A percentile compares a stretch with the other conserved stretches of the same genome.
Conservation (phyloP, 2,329 filamentous ascomycete species). For the Thermothelomyces thermophilus region DNA sequence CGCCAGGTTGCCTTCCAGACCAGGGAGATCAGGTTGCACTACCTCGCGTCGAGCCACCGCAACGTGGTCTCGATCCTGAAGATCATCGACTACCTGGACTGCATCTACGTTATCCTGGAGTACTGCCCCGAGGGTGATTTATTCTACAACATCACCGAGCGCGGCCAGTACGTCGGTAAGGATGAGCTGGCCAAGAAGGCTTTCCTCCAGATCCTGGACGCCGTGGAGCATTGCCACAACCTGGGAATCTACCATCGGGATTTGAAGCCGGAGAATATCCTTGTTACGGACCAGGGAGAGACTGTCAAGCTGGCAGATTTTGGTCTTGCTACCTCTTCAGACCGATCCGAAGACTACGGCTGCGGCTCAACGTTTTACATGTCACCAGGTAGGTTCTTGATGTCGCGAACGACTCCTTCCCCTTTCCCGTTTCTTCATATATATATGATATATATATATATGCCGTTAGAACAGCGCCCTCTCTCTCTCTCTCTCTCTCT, state of each 20-base stretch:
- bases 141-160: conserved; percentile 95
- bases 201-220: conserved; percentile 93
- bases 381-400: conserved; percentile 78
- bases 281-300: conserved; percentile 81
- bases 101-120: conserved; percentile 93
- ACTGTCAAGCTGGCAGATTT: conserved; percentile 97
- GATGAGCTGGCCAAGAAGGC: conserved; percentile 79
- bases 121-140: conserved; percentile 96
- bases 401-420: conserved; percentile 7
- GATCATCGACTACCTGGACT: conserved; percentile 86
- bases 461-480: too few species aligned
- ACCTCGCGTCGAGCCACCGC: conserved; percentile 77
- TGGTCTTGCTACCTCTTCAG: conserved; percentile 81
- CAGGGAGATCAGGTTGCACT: conserved; percentile 86
- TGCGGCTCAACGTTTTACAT: conserved; percentile 99
- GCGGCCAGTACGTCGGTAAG: conserved; percentile 87
- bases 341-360: conserved; percentile 85
- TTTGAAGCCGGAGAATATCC: conserved; percentile 95
- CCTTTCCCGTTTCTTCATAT: conserved; percentile 12
- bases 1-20: conserved; percentile 87
- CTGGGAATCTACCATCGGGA: conserved; percentile 95
- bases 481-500: conserved; percentile 3
- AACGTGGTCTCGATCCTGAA: conserved; percentile 92
- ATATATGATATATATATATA: too few species aligned
- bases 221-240: conserved; percentile 90